Conservation (phyloP, 345 rosid species). For the Nasturtium officinale region DNA sequence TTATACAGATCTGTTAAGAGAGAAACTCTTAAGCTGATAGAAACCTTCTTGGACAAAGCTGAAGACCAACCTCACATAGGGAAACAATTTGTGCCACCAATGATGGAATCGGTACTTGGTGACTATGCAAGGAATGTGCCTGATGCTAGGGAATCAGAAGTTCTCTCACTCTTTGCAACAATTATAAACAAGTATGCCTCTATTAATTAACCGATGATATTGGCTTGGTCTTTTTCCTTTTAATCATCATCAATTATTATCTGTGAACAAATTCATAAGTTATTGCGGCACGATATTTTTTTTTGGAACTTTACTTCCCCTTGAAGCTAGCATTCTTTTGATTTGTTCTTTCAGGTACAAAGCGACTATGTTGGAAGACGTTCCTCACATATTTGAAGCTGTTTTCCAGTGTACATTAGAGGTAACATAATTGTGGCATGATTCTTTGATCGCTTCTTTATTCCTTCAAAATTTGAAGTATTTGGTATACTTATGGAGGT, state of each 20-base stretch:
- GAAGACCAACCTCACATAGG: conserved; percentile 97
- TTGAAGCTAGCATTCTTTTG: conserved; percentile 23
- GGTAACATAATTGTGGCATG: conserved; percentile 48
- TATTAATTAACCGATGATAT: neutral
- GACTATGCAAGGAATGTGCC: conserved; percentile 98
- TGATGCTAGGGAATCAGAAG: conserved; percentile 99
- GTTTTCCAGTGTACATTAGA: conserved; percentile 97
- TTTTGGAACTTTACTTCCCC: conserved; percentile 12
- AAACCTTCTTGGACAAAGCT: conserved; percentile 99
- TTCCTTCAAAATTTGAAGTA: neutral
- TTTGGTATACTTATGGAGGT: neutral
- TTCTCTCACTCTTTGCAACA: conserved; percentile 92
- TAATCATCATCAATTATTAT: neutral
- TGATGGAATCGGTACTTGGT: conserved; percentile 98
- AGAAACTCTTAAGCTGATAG: conserved; percentile 96
- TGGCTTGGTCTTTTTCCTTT: neutral
- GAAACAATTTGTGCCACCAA: conserved; percentile 97
- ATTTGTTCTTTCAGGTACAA: conserved; percentile 66
- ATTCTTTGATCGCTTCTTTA: neutral
- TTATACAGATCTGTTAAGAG: conserved; percentile 89
- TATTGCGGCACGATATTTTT: conserved; percentile 35
- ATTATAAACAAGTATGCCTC: conserved; percentile 89
- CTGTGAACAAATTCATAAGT: conserved; percentile 55
- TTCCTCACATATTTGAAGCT: conserved; percentile 97
- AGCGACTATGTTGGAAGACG: conserved; percentile 93